Percentiles rank a stretch among this genome's conserved stretches.
Conservation (phyloP, 2,329 filamentous ascomycete genomes). For the Cladorrhinum sp. region DNA sequence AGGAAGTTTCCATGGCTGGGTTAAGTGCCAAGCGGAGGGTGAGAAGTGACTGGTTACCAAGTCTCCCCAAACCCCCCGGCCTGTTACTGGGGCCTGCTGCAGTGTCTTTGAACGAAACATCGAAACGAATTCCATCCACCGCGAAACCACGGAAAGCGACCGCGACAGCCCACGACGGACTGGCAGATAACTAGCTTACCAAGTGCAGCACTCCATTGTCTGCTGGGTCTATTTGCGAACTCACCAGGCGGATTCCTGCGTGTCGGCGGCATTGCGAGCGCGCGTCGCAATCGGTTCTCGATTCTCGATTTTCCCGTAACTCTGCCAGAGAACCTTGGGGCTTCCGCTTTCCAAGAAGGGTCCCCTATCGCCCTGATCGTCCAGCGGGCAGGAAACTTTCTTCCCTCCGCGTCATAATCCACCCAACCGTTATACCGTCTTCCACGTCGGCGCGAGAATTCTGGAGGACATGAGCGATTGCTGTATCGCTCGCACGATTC, state of each 20-base stretch:
- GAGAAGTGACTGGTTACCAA: neutral
- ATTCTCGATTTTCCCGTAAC: neutral
- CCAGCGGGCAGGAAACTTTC: neutral
- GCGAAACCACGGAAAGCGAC: conserved; percentile 4
- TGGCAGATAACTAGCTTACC: neutral
- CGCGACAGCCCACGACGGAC: neutral
- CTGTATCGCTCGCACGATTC: neutral
- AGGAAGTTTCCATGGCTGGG: too few species aligned
- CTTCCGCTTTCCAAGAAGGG: neutral
- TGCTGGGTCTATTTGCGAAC: neutral
- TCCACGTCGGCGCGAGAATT: neutral
- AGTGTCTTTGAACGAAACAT: conserved; percentile 7
- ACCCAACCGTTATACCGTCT: neutral
- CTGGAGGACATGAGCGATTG: neutral
- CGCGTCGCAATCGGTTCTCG: conserved; percentile 11
- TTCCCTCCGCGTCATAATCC: neutral
- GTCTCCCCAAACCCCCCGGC: neutral
- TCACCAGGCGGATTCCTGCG: neutral
- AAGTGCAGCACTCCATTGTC: conserved; percentile 2
- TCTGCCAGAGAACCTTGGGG: neutral
- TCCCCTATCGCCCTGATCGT: neutral
- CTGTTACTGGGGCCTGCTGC: conserved; percentile 2
- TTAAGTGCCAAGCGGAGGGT: neutral
- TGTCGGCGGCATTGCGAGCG: neutral
- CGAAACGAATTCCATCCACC: conserved; percentile 5